Evolutionary conservation across 2,329 filamentous ascomycete genomes (phyloP).

Genomic region (Stachybotrys chartarum): DNA sequence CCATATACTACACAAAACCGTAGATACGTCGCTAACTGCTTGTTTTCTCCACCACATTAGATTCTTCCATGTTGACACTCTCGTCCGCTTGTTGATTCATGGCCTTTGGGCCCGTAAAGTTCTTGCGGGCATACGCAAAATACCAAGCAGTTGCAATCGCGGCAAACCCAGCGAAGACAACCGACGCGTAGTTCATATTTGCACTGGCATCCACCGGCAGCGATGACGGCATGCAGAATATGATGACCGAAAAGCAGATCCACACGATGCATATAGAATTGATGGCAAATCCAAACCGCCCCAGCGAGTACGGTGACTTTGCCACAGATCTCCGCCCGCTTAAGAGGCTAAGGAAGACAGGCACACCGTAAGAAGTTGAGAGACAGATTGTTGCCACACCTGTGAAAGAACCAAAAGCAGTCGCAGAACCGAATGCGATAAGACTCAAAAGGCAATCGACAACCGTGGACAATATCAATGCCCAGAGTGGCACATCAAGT

Average conservation of each 20-base stretch:
- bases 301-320: conserved; percentile 61
- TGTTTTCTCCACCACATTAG: too few species aligned
- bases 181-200: conserved; percentile 60
- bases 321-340: conserved; percentile 59
- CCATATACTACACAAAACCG: too few species aligned
- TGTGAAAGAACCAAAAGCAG: conserved; percentile 74
- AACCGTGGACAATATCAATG: conserved; percentile 58
- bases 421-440: conserved; percentile 72
- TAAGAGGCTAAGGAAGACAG: conserved; percentile 64
- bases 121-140: conserved; percentile 52
- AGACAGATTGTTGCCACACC: conserved; percentile 75
- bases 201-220: conserved; percentile 46
- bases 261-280: conserved; percentile 63
- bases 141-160: conserved; percentile 56
- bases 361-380: conserved; percentile 67
- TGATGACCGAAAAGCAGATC: conserved; percentile 61
- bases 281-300: conserved; percentile 59
- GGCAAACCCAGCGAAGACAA: conserved; percentile 58
- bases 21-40: too few species aligned
- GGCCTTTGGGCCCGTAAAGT: conserved; percentile 49
- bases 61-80: too few species aligned
- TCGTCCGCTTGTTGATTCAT: too few species aligned
- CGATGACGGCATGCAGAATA: conserved; percentile 70
- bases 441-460: conserved; percentile 67
- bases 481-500: conserved; percentile 64